phyloP scores from a whole-genome alignment of 139 green algal species.

The Zygnema circumcarinatum region DNA sequence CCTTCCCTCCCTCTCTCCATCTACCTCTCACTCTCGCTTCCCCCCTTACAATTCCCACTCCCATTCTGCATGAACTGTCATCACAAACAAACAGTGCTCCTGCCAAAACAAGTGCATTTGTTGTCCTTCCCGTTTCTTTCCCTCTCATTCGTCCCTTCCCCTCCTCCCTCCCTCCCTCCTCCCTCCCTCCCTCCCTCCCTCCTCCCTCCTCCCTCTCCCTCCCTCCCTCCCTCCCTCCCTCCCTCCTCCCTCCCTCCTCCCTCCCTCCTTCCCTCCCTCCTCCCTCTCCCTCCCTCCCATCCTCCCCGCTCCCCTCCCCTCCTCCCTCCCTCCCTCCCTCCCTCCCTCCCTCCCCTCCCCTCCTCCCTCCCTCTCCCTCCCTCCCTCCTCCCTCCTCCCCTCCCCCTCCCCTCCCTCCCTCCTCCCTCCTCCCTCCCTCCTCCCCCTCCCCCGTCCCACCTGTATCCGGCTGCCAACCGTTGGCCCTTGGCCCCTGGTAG shows the following conservation, averaged over 20 bases:
- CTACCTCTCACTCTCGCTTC: too few relatives aligned
- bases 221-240: background rate
- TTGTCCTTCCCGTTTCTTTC: background rate
- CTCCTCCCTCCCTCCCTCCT: background rate
- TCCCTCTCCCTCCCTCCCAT: background rate
- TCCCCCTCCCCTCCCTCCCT: background rate
- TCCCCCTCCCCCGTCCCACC: background rate
- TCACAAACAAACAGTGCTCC: too few relatives aligned
- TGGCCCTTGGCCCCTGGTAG: constrained; percentile 30
- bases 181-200: background rate
- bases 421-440: background rate
- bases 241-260: background rate
- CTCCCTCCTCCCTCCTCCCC: background rate
- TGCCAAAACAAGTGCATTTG: background rate
- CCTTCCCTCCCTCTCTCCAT: too few relatives aligned
- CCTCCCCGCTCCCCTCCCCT: background rate
- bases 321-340: background rate
- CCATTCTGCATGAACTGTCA: too few relatives aligned
- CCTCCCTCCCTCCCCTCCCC: too few relatives aligned
- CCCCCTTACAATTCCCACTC: too few relatives aligned
- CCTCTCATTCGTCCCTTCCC: background rate
- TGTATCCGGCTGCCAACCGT: background rate
- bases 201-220: background rate
- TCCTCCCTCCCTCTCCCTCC: background rate
- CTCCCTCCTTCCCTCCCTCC: background rate